These are phyloP conservation scores for Piper betle DNA, from an alignment of 164 flowering plant genomes.

Conservation along the genomic window DNA sequence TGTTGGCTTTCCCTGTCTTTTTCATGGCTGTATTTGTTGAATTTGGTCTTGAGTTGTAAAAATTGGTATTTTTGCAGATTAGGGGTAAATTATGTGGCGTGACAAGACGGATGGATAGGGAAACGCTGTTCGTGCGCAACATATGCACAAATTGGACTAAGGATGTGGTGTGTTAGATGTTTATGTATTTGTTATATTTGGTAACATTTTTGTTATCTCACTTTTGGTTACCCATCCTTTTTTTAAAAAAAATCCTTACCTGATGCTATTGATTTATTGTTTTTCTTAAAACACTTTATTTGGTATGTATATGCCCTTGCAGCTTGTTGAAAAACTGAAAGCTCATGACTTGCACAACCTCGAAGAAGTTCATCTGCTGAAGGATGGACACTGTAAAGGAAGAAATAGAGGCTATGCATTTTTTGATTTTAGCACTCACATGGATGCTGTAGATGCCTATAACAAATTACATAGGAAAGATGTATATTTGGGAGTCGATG, in stretches of 20 bases:
- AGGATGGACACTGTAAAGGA: constrained; percentile 13
- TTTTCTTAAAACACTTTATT: no score
- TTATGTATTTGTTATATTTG: not conserved
- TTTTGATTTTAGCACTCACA: constrained; percentile 20
- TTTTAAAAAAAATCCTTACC: not conserved
- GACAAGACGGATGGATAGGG: constrained; percentile 17
- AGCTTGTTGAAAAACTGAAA: constrained; percentile 15
- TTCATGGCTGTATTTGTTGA: not conserved
- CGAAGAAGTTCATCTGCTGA: constrained; percentile 18
- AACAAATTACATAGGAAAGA: constrained; percentile 15
- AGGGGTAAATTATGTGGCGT: constrained; percentile 22
- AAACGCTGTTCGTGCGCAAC: constrained; percentile 21
- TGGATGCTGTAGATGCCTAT: constrained; percentile 25
- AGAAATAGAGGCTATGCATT: constrained; percentile 25
- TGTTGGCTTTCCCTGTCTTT: no score
- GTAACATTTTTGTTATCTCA: no score
- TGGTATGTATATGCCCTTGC: not conserved
- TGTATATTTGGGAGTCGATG: constrained; percentile 14
- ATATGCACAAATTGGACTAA: constrained; percentile 24
- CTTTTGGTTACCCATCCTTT: no score
- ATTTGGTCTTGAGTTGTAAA: not conserved
- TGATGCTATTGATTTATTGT: not conserved
- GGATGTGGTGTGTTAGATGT: constrained; percentile 8
- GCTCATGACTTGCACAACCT: constrained; percentile 16
- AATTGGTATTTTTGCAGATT: constrained; percentile 9